These are phyloP conservation scores for Geranium brycei DNA, from an alignment of 345 rosid genomes.

Conservation along the genomic window DNA sequence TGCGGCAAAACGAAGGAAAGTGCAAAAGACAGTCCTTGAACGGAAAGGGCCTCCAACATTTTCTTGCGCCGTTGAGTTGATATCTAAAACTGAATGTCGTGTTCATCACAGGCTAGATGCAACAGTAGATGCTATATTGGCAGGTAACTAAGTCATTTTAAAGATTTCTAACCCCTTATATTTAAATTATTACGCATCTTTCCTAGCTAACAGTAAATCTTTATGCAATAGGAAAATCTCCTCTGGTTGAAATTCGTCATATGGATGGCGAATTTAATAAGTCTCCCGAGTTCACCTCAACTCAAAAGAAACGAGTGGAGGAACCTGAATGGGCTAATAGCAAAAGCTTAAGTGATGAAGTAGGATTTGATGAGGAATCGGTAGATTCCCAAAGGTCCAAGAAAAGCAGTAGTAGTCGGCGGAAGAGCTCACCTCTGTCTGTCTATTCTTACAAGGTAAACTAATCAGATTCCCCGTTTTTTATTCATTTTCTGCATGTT, in stretches of 20 bases:
- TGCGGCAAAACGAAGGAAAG: conserved; percentile 85
- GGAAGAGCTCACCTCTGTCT: background rate
- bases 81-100: conserved; percentile 66
- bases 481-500: no score
- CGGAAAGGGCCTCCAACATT: conserved; percentile 82
- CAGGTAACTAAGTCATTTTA: conserved; percentile 29
- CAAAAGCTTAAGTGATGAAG: no score
- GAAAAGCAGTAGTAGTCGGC: no score
- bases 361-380: no score
- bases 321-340: conserved; percentile 24
- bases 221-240: conserved; percentile 42
- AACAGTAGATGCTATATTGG: conserved; percentile 77
- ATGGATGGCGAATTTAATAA: conserved; percentile 33
- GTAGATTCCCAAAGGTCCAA: no score
- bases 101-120: conserved; percentile 81
- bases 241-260: conserved; percentile 62
- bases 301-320: conserved; percentile 22
- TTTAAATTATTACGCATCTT: background rate
- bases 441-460: background rate
- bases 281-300: conserved; percentile 27
- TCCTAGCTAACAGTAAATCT: conserved; percentile 1
- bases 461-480: background rate
- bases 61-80: conserved; percentile 82
- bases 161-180: background rate
- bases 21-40: conserved; percentile 91